These are phyloP conservation scores for Coemansia sp. DNA, from an alignment of 192 early-diverging fungal genomes.

Conservation along the genomic window DNA sequence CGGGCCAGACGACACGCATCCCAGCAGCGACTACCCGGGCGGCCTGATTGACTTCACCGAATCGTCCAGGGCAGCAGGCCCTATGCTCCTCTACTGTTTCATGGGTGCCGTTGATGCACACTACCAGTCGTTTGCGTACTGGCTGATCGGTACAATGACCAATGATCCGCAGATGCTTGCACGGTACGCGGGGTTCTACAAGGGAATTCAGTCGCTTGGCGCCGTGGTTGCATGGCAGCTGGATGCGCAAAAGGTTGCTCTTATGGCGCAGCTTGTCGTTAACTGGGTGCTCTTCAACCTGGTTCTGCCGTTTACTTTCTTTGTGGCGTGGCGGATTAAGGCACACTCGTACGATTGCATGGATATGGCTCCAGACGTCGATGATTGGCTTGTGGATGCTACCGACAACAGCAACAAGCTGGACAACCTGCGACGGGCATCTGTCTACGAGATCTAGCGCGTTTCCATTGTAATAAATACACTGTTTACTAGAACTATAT, in stretches of 20 bases:
- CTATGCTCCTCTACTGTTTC: slow-evolving; percentile 68
- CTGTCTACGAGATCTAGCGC: no score
- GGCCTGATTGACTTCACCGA: slow-evolving; percentile 49
- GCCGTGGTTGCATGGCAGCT: slow-evolving; percentile 70
- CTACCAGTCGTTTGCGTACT: slow-evolving; percentile 77
- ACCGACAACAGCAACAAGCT: no score
- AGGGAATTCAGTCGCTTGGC: slow-evolving; percentile 76
- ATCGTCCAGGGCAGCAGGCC: slow-evolving; percentile 54
- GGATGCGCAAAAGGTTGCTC: slow-evolving; percentile 57
- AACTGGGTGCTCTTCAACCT: slow-evolving; percentile 56
- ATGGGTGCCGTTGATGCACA: slow-evolving; percentile 74
- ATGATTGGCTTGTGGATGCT: no score
- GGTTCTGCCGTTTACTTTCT: slow-evolving; percentile 49
- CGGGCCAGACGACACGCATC: slow-evolving; percentile 21
- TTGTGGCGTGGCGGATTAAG: slow-evolving; percentile 39
- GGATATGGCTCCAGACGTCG: slow-evolving; percentile 3
- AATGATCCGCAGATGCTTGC: slow-evolving; percentile 70
- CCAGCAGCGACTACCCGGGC: slow-evolving; percentile 39
- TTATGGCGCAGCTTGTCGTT: slow-evolving; percentile 56
- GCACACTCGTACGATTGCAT: slow-evolving; percentile 5
- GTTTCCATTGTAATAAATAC: no score
- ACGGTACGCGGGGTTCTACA: slow-evolving; percentile 83
- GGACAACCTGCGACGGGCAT: no score
- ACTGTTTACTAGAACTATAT: no score
- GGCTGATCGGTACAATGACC: slow-evolving; percentile 79